Base-by-base conservation (phyloP, 1,284 basidiomycete genomes). In the Uromyces viciae-fabae region DNA sequence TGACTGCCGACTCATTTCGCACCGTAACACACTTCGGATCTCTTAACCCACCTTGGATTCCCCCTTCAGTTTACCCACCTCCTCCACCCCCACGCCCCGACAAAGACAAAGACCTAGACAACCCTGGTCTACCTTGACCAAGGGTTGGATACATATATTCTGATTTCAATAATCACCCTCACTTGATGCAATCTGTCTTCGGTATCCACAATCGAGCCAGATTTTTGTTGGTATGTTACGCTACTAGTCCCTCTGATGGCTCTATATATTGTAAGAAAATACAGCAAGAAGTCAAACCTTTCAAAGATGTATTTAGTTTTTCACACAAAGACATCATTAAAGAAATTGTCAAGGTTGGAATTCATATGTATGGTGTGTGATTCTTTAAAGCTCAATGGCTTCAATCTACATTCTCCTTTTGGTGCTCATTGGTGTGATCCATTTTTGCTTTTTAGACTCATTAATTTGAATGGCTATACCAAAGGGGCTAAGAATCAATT, bases 381-480 rank as follows among this genome's bases (percentile, higher is more conserved):
- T 8, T 31, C 22, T 73, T 31, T 73, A n/a, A n/a, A n/a, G n/a
- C n/a, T n/a, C n/a, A n/a, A n/a, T n/a, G n/a, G n/a, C 58, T 49
- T 49, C 46, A 22, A 49, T 11, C 46, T 49, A 11, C 11, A 22
- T 49, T 49, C 22, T 11, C 46, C 46, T 22, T 49, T 49, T 22
- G 46, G 38, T 52, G n/a, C 43, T 54, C 22, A 43, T 22, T 49
- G 3, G 22, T 25, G 46, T 17, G 15, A 31, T 52, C 22, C 49
- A 56, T n/a, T 73, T 22, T 2, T 33, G 8, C 7, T 56, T 31
- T 49, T 22, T n/a, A 60, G 40, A 88, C 87, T 90, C 31, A 86
- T 90, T 81, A 90, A 90, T 82, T 85, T 90, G 3, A 90, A 90
- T 25, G 90, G 90, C 3, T 91, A 91, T 83, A 91, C 90, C n/a